Base-by-base conservation (phyloP, 1,284 basidiomycete genomes). In the Anthracocystis walkeri region DNA sequence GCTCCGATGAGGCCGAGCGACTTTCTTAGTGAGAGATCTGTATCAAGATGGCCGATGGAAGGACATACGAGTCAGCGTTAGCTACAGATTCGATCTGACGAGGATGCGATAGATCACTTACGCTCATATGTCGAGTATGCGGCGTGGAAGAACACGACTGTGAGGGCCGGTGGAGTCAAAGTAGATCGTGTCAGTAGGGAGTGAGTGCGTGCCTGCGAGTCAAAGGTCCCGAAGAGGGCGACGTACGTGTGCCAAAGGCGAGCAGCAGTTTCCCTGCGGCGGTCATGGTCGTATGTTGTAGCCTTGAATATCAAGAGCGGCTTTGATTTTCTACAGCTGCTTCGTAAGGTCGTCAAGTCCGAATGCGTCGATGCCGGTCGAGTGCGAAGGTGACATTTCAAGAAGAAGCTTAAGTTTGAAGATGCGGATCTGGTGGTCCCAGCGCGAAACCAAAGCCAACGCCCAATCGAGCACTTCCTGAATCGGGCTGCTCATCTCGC, bases 91-190 rank as follows among this genome's bases (percentile, higher is more conserved):
- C 38, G 3, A 8, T 14, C 2, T 31, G n/a, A 2, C 27, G 16
- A 33, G 27, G 14, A 11, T 20, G 7, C 1, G 7, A 31, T 1
- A 6, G 25, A 23, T 12, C 11, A 66, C 75, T 62, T 58, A 75
- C 75, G 76, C 60, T 81, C 79, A 57, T 81, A 81, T 44, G 79
- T 81, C 25, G 79, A 81, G 58, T 81, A 81, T 51, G 79, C 79
- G 3, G 75, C 65, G 44, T 81, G 79, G 11, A 81, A 60, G 58
- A 81, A 78, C 4, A 78, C 60, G 38, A 79, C 73, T 77, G 65
- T 31, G 1, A 29, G 7, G 18, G 18, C 3, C 23, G 11, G 25
- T 27, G 5, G 12, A 45, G 20, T 6, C 41, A 23, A 29, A 1
- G 29, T 14, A 8, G 4, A n/a, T 5, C 8, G 48, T 49, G 46